phyloP scores from a whole-genome alignment of 805 yeast species.

The Pichia membranifaciens region DNA sequence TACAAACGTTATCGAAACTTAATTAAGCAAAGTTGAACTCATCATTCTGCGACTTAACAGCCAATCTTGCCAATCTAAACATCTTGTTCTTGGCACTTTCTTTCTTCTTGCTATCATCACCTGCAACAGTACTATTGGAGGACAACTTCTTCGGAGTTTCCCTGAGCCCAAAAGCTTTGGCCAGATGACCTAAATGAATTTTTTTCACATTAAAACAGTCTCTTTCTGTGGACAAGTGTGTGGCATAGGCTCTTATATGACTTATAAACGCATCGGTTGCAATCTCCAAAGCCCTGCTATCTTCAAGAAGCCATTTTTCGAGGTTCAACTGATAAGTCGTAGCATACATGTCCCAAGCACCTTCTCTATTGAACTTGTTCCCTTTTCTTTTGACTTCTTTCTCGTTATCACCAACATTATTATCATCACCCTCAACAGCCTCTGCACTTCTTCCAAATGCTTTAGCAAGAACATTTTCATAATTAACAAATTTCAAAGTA shows the following conservation, averaged over 20 bases:
- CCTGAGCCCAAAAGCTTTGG: constrained; percentile 89
- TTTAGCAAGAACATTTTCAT: constrained; percentile 34
- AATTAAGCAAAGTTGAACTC: constrained; percentile 60
- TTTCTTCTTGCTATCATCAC: constrained; percentile 39
- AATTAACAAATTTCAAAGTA: constrained; percentile 45
- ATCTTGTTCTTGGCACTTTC: constrained; percentile 68
- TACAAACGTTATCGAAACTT: not conserved
- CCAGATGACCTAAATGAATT: constrained; percentile 91
- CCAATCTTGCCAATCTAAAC: constrained; percentile 68
- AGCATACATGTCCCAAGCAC: constrained; percentile 84
- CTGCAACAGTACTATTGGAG: constrained; percentile 32
- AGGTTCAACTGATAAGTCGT: constrained; percentile 92
- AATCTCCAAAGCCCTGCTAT: constrained; percentile 47
- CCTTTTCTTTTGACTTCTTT: constrained; percentile 20
- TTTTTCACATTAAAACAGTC: constrained; percentile 72
- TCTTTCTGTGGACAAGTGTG: constrained; percentile 81
- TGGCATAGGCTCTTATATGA: constrained; percentile 92
- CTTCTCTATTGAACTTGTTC: constrained; percentile 25
- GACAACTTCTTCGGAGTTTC: constrained; percentile 83
- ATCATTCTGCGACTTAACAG: constrained; percentile 54
- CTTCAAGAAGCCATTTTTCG: constrained; percentile 83
- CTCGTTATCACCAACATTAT: constrained; percentile 15
- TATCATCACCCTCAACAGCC: constrained; percentile 22
- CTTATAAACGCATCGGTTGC: constrained; percentile 83
- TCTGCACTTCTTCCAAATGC: constrained; percentile 25